phyloP scores from a whole-genome alignment of 2,329 filamentous ascomycete species.

The Paraphaeosphaeria sporulosa region DNA sequence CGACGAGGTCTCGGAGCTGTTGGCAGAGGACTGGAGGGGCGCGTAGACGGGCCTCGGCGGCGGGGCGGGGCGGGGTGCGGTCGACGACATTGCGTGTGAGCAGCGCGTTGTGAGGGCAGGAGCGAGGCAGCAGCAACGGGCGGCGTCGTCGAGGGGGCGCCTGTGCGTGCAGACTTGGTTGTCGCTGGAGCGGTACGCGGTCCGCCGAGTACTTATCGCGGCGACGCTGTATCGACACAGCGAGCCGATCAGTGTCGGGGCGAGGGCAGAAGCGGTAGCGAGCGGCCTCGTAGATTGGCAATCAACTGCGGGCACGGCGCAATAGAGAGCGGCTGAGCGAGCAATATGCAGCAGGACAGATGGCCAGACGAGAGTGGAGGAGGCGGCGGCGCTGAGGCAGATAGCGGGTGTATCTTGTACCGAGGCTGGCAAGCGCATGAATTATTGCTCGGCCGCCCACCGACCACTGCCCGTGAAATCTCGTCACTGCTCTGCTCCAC shows the following conservation, averaged over 20 bases:
- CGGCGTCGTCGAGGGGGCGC: neutral
- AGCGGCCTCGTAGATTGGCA: slow-evolving; percentile 26
- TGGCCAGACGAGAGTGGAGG: slow-evolving; percentile 17
- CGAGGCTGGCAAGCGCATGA: slow-evolving; percentile 17
- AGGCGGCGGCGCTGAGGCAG: slow-evolving; percentile 3
- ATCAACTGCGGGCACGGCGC: slow-evolving; percentile 18
- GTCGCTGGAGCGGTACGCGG: slow-evolving; percentile 6
- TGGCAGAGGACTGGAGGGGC: slow-evolving; percentile 44
- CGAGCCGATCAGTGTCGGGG: neutral
- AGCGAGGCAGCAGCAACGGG: neutral
- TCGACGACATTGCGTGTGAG: slow-evolving; percentile 31
- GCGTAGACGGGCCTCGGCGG: slow-evolving; percentile 43
- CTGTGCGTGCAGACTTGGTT: neutral
- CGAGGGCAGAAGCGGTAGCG: slow-evolving; percentile 27
- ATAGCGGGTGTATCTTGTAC: slow-evolving; percentile 10
- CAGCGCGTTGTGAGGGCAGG: neutral
- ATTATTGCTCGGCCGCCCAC: slow-evolving; percentile 6
- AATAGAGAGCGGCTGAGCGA: slow-evolving; percentile 22
- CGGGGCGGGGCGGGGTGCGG: slow-evolving; percentile 29
- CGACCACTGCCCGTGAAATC: slow-evolving; percentile 14
- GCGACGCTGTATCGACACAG: slow-evolving; percentile 28
- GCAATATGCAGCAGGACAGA: slow-evolving; percentile 5
- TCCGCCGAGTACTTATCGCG: slow-evolving; percentile 14
- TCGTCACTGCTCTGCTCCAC: slow-evolving; percentile 17
- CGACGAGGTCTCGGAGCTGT: slow-evolving; percentile 35